A percentile compares a stretch with the other conserved stretches of the same genome.
phyloP scores from a whole-genome alignment of 495 filamentous ascomycete genomes.

The Achaetomiella virescens region DNA sequence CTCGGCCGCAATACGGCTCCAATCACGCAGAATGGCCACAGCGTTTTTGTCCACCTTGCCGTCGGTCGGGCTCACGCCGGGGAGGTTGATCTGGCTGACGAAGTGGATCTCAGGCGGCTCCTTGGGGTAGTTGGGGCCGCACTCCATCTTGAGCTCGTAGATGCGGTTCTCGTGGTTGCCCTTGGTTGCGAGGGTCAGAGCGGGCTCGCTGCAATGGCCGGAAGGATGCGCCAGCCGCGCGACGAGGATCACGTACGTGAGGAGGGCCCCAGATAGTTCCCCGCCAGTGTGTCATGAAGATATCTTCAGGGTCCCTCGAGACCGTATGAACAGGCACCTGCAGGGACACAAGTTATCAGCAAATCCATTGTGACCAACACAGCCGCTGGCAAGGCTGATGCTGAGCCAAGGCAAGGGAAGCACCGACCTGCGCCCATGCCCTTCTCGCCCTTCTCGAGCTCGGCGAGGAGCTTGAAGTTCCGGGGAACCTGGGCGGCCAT shows the following conservation, averaged over 20 bases:
- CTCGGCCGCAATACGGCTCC: constrained; percentile 86
- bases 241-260: constrained; percentile 54
- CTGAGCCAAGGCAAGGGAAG: background rate
- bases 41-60: constrained; percentile 82
- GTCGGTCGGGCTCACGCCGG: constrained; percentile 73
- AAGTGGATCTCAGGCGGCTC: constrained; percentile 84
- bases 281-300: constrained; percentile 98
- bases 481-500: constrained; percentile 78
- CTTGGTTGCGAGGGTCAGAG: constrained; percentile 40
- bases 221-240: background rate
- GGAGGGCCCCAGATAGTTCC: constrained; percentile 95
- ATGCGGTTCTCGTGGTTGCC: constrained; percentile 96
- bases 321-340: constrained; percentile 95
- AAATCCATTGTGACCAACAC: background rate
- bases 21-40: constrained; percentile 75
- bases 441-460: constrained; percentile 98
- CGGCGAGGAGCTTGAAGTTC: constrained; percentile 93
- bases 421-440: constrained; percentile 80
- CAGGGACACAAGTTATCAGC: background rate
- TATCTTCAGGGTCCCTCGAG: constrained; percentile 89
- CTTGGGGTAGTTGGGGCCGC: constrained; percentile 83
- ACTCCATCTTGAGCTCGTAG: constrained; percentile 96
- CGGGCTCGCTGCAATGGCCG: background rate
- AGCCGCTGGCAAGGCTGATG: background rate
- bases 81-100: constrained; percentile 87